Percentiles rank a stretch among this genome's conserved stretches.
Evolutionary conservation across 179 eudicot species (phyloP).

Genomic region (Camellia oleifera): DNA sequence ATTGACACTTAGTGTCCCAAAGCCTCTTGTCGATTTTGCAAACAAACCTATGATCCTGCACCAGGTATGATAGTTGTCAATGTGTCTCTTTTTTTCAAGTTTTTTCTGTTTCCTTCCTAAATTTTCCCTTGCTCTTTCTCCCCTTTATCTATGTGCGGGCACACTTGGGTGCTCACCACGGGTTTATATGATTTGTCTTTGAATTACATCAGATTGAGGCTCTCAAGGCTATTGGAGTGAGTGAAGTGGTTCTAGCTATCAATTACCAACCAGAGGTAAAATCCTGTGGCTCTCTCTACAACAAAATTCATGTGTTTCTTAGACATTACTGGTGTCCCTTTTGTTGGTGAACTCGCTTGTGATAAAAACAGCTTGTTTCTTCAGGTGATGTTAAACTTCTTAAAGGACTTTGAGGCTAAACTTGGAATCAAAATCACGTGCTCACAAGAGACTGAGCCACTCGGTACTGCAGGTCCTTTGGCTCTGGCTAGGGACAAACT

Average conservation of each 20-base stretch:
- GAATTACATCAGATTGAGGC: slow-evolving; percentile 67
- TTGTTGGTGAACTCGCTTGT: neutral
- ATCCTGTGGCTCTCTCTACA: neutral
- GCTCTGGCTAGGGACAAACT: slow-evolving; percentile 93
- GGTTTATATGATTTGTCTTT: neutral
- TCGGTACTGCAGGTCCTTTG: slow-evolving; percentile 94
- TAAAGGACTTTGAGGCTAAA: slow-evolving; percentile 81
- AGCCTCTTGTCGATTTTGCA: slow-evolving; percentile 92
- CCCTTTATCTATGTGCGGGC: neutral
- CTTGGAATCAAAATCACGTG: slow-evolving; percentile 78
- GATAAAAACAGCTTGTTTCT: neutral
- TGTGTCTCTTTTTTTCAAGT: neutral
- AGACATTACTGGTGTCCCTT: neutral
- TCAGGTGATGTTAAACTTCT: slow-evolving; percentile 90
- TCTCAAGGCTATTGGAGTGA: slow-evolving; percentile 84
- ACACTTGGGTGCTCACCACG: neutral
- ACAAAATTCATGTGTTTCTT: neutral
- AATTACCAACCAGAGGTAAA: slow-evolving; percentile 90
- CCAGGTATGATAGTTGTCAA: slow-evolving; percentile 13
- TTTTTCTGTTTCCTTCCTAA: neutral
- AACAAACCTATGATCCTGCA: slow-evolving; percentile 92
- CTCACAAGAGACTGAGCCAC: slow-evolving; percentile 93
- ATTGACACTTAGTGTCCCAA: slow-evolving; percentile 79
- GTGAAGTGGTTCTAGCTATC: slow-evolving; percentile 87
- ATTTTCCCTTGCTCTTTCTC: neutral